Evolutionary conservation across 2,329 filamentous ascomycete species (phyloP).

Genomic region (Alternaria ventricosa): DNA sequence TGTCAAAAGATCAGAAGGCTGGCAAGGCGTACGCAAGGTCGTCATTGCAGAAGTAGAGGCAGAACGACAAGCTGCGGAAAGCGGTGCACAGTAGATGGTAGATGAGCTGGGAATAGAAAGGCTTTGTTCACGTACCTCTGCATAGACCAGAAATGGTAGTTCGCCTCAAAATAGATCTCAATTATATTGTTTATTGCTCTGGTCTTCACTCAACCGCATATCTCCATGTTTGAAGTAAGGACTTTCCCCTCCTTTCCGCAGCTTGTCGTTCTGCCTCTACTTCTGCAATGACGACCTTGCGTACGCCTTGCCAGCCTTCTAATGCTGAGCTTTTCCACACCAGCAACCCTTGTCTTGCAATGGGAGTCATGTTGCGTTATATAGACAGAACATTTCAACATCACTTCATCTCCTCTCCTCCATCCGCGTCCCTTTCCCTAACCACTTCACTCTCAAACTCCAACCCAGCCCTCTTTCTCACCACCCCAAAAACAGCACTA

Average conservation of each 20-base stretch:
- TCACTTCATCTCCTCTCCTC: not conserved
- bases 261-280: slow-evolving; percentile 13
- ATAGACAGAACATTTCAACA: no score
- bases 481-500: slow-evolving; percentile 58
- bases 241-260: slow-evolving; percentile 26
- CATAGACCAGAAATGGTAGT: slow-evolving; percentile 3
- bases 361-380: no score
- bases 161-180: not conserved
- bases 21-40: slow-evolving; percentile 76
- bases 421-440: slow-evolving; percentile 22
- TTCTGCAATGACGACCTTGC: slow-evolving; percentile 71
- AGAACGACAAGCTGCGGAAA: slow-evolving; percentile 43
- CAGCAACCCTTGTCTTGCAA: no score
- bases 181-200: not conserved
- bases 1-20: slow-evolving; percentile 69
- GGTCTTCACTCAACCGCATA: not conserved
- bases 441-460: slow-evolving; percentile 53
- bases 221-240: not conserved
- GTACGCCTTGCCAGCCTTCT: slow-evolving; percentile 74
- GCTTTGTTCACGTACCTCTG: not conserved
- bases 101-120: not conserved
- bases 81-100: slow-evolving; percentile 18
- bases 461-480: slow-evolving; percentile 54
- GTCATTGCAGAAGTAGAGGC: slow-evolving; percentile 74
- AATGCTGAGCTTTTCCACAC: slow-evolving; percentile 17